Conservation (phyloP, 2,329 filamentous ascomycete genomes). For the Parastagonospora avenae region DNA sequence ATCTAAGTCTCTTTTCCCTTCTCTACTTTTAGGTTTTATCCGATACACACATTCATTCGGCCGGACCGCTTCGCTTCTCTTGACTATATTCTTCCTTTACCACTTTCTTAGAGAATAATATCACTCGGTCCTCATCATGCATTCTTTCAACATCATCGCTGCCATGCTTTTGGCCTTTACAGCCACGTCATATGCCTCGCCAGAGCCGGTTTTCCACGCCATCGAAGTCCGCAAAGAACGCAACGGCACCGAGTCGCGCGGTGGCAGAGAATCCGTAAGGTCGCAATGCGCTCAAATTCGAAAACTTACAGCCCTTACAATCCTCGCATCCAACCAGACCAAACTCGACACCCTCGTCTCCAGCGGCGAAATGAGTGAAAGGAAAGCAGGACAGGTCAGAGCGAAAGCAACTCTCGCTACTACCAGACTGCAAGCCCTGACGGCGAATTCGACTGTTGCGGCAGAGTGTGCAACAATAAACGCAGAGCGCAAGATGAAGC, state of each 20-base stretch:
- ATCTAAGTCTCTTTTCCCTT: neutral
- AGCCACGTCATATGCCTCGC: slow-evolving; percentile 20
- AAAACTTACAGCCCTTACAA: slow-evolving; percentile 27
- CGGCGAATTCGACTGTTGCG: slow-evolving; percentile 34
- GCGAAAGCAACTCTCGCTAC: slow-evolving; percentile 31
- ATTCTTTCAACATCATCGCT: slow-evolving; percentile 19
- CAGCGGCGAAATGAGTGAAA: slow-evolving; percentile 26
- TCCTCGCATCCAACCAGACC: slow-evolving; percentile 35
- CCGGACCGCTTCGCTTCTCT: slow-evolving; percentile 17
- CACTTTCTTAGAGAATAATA: neutral
- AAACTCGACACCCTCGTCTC: slow-evolving; percentile 31
- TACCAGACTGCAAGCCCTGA: slow-evolving; percentile 24
- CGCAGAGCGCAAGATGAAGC: slow-evolving; percentile 24
- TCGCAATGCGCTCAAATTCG: slow-evolving; percentile 27
- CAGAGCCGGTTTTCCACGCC: neutral
- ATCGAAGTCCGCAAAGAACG: slow-evolving; percentile 27
- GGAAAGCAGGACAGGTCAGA: slow-evolving; percentile 31
- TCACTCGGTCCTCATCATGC: slow-evolving; percentile 15
- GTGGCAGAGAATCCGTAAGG: slow-evolving; percentile 16
- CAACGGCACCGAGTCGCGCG: slow-evolving; percentile 14
- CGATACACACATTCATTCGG: slow-evolving; percentile 3
- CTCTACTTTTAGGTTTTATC: neutral
- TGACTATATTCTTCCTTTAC: neutral
- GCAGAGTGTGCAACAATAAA: slow-evolving; percentile 29
- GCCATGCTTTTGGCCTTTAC: slow-evolving; percentile 24